Percentiles rank a stretch among this genome's conserved stretches.
Evolutionary conservation across 2,329 filamentous ascomycete species (phyloP).

Genomic region (Penicillium crustosum): DNA sequence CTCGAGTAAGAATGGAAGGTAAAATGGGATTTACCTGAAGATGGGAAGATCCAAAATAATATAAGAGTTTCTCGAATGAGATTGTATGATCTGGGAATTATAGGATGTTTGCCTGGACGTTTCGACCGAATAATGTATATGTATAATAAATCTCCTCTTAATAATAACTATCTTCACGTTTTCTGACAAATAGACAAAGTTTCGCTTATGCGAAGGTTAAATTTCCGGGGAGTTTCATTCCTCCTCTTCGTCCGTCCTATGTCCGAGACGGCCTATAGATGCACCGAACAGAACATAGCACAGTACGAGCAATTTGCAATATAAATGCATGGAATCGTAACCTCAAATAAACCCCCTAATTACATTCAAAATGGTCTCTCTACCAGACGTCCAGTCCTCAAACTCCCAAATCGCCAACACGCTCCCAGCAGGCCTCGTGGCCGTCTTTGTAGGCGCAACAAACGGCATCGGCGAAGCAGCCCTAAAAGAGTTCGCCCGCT

Average conservation of each 20-base stretch:
- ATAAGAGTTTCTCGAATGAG: background rate
- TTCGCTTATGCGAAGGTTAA: background rate
- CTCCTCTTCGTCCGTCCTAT: background rate
- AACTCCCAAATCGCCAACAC: slow-evolving; percentile 13
- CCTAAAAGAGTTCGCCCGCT: slow-evolving; percentile 46
- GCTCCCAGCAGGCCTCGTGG: slow-evolving; percentile 45
- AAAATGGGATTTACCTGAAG: slow-evolving; percentile 25
- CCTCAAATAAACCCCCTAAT: too few species aligned
- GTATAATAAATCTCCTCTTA: background rate
- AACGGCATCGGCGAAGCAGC: slow-evolving; percentile 53
- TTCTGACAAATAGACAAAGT: background rate
- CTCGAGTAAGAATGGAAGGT: slow-evolving; percentile 29
- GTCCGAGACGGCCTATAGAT: slow-evolving; percentile 1
- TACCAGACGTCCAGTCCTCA: slow-evolving; percentile 13
- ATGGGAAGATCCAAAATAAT: slow-evolving; percentile 4
- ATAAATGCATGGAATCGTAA: background rate
- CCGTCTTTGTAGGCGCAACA: slow-evolving; percentile 54
- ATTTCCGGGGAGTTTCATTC: background rate
- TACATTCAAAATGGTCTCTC: slow-evolving; percentile 10
- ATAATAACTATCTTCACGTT: background rate
- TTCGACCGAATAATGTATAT: background rate
- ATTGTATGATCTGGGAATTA: background rate
- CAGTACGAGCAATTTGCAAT: background rate
- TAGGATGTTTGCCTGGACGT: background rate
- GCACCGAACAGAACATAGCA: background rate